A percentile compares a stretch with the other conserved stretches of the same genome.
phyloP scores from a whole-genome alignment of 2,329 filamentous ascomycete genomes.

The Trichoderma asperellum region DNA sequence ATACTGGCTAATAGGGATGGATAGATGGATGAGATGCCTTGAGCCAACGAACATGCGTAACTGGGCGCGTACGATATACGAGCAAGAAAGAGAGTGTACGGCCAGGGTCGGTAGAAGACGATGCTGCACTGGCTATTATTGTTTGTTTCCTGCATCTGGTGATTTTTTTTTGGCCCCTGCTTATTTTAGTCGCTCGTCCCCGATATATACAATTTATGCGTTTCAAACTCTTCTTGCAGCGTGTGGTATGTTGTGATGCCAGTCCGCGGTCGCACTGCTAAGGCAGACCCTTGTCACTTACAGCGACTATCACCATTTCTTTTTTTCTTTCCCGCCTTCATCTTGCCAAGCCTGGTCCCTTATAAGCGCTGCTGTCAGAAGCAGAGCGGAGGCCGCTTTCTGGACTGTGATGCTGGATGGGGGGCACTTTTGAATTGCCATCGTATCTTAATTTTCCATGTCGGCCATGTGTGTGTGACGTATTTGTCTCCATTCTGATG shows the following conservation, averaged over 20 bases:
- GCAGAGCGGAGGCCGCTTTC: neutral
- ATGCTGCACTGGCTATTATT: neutral
- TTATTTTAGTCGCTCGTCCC: neutral
- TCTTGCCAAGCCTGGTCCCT: neutral
- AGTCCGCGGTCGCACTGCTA: neutral
- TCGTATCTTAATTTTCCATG: neutral
- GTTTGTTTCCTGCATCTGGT: neutral
- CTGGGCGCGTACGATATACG: neutral
- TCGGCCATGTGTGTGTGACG: constrained; percentile 4
- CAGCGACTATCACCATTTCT: constrained; percentile 27
- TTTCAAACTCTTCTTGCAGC: constrained; percentile 5
- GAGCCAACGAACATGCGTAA: neutral
- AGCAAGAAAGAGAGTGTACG: neutral
- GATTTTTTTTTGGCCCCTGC: neutral
- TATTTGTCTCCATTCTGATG: neutral
- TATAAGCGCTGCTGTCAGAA: constrained; percentile 9
- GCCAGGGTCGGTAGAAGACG: neutral
- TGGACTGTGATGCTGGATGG: neutral
- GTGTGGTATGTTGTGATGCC: neutral
- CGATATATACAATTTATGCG: neutral
- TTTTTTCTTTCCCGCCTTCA: neutral
- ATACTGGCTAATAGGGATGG: neutral
- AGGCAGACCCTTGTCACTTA: neutral
- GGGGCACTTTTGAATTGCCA: neutral
- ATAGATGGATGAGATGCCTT: neutral